phyloP scores from a whole-genome alignment of 2,329 filamentous ascomycete species.

The Neopestalotiopsis clavispora region DNA sequence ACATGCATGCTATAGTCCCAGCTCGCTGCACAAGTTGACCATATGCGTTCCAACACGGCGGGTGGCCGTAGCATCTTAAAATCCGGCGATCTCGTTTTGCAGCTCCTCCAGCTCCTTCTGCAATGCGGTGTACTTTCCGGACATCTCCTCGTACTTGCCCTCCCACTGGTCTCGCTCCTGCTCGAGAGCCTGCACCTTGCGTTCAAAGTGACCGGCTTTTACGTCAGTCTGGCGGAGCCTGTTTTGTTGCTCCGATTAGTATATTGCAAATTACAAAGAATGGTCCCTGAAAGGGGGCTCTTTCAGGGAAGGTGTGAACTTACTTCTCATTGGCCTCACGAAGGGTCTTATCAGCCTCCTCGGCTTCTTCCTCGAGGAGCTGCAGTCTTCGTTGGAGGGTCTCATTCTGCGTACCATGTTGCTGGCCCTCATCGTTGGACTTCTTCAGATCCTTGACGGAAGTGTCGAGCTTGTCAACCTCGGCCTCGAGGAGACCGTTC shows the following conservation, averaged over 20 bases:
- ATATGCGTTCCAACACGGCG: neutral
- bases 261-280: slow-evolving; percentile 14
- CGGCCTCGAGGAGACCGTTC: slow-evolving; percentile 85
- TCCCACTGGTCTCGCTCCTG: slow-evolving; percentile 93
- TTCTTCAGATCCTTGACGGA: slow-evolving; percentile 87
- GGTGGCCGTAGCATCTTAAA: slow-evolving; percentile 55
- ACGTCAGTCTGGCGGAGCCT: slow-evolving; percentile 99
- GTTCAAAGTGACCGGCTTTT: slow-evolving; percentile 98
- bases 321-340: slow-evolving; percentile 99
- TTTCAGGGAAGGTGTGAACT: slow-evolving; percentile 41
- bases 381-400: slow-evolving; percentile 89
- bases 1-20: neutral
- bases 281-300: slow-evolving; percentile 16
- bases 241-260: slow-evolving; percentile 25
- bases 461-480: slow-evolving; percentile 91
- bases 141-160: slow-evolving; percentile 96
- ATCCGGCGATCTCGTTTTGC: slow-evolving; percentile 89
- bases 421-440: slow-evolving; percentile 78
- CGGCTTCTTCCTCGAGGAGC: slow-evolving; percentile 96
- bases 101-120: slow-evolving; percentile 94
- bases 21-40: neutral
- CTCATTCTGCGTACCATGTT: slow-evolving; percentile 90
- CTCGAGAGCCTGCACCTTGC: slow-evolving; percentile 97
- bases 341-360: slow-evolving; percentile 94
- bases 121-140: slow-evolving; percentile 81